Evolutionary conservation across 2,329 filamentous ascomycete genomes (phyloP), one percentile per base, ranked within the genome.

Genomic region (Pseudogymnoascus sp.): DNA sequence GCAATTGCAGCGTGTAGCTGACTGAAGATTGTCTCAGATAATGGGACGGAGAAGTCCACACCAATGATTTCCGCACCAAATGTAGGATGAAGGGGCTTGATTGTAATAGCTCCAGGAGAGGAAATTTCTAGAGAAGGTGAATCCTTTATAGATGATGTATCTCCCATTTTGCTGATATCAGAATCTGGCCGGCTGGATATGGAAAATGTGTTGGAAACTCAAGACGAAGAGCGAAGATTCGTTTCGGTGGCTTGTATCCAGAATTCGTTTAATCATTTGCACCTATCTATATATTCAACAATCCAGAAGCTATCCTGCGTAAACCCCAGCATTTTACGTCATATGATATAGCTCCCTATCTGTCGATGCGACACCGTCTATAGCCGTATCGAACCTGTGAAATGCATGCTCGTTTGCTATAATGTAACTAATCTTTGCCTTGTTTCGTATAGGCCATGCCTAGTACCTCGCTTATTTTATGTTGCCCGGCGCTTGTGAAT

Each of bases 1-100:
- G 66, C 68, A 60, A 75, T 73, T 5, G 74, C 72, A 12, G 67
- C 65, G 23, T 63, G 60, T 41, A 76, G 69, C 61, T 76, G 73
- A 3, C 68, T 60, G 52, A 76, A 72, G 6, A 73, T 69, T 9
- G 72, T 68, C 2, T 73, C 64, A 12, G 67, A 63, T 23, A 75
- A 68, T 5, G 72, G 70, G 25, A 68, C 62, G 4, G 68, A 70
- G 63, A 76, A 75, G 60, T 76, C 71, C 6, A 75, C 68, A 11
- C 74, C 73, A n/a, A 67, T 65, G 55, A 77, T 66, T 62, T 76
- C 74, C 4, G 74, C 74, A 11, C 69, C 75, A 65, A 76, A 76
- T 18, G 69, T 75, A 2, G 73, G 71, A 61, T 72, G 72, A 5
- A 76, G 67, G 45, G 71, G 65, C 25, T 67, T 72, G 63, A 74